Base-by-base conservation (phyloP, 768 basidiomycete species). In the Amanita inopinata region DNA sequence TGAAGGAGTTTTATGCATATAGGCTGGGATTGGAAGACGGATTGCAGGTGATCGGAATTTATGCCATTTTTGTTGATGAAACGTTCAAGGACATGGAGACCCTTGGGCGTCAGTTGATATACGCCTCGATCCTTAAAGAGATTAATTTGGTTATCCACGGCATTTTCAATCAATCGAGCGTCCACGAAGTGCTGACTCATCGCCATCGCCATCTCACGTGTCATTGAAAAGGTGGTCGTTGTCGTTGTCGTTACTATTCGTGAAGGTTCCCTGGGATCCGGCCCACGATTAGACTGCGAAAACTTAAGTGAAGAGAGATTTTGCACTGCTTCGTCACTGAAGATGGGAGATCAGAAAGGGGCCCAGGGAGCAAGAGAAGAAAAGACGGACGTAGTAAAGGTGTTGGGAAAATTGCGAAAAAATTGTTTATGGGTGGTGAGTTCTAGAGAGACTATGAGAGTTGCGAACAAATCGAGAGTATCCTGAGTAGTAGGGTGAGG, bases 161-260 rank as follows among this genome's bases (percentile, higher is more conserved):
- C 94, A 59, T 97, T 97, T 65, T 97, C 93, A 51, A 98, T 92
- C 49, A 98, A 73, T 50, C 92, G 88, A 45, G 96, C 92, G 52
- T 98, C 96, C 90, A 99, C 96, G 59, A 98, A 98, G 60, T 98
- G 92, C 64, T 99, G 96, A 66, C 90, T 88, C 83, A 99, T 98
- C 24, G 90, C 91, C 67, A 97, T 98, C 49, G 96, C 96, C 88
- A 99, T 98, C 33, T 99, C 96, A 53, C 96, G 84, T 52, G 91
- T 90, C 96, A 99, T 98, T 48, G 91, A 91, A 69, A 99, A 99
- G 24, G 96, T 99, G 32, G 96, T 99, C 4, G 96, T 98, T 4
- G 96, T 99, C 0, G 96, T 99, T 0, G 96, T 99, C 56, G 96
- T 99, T 59, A 99, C 86, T 63, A 99, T 90, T 57, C 96, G 84